A percentile compares a stretch with the other conserved stretches of the same genome.
These are phyloP conservation scores for Cryptococcus sp. DNA, from an alignment of 1,284 basidiomycete species.

Conservation along the genomic window DNA sequence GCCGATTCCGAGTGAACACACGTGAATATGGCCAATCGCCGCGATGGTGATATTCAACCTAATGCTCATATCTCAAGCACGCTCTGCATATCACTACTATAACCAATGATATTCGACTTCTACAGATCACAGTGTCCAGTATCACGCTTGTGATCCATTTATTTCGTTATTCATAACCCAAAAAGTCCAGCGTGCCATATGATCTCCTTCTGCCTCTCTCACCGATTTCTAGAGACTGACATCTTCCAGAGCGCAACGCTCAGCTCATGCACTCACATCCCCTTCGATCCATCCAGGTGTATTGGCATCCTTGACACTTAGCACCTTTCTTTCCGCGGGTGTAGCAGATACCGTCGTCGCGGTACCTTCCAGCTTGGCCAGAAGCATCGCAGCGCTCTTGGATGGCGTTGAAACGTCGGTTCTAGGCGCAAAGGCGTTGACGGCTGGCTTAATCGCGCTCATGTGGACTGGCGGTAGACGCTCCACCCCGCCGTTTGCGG, in stretches of 20 bases:
- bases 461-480: background rate
- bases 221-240: background rate
- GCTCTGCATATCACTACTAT: too few relatives aligned
- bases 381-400: slow-evolving; percentile 8
- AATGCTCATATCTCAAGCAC: too few relatives aligned
- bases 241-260: background rate
- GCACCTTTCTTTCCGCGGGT: slow-evolving; percentile 16
- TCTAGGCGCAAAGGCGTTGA: slow-evolving; percentile 9
- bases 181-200: background rate
- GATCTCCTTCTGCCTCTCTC: background rate
- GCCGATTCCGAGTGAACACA: too few relatives aligned
- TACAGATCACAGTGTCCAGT: too few relatives aligned
- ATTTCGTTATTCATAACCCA: too few relatives aligned
- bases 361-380: slow-evolving; percentile 15
- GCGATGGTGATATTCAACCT: too few relatives aligned
- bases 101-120: too few relatives aligned
- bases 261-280: slow-evolving; percentile 14
- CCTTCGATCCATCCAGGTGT: slow-evolving; percentile 6
- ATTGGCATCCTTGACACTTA: slow-evolving; percentile 24
- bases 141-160: too few relatives aligned
- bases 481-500: too few relatives aligned
- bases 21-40: too few relatives aligned
- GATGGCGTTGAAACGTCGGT: slow-evolving; percentile 12
- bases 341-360: slow-evolving; percentile 2
- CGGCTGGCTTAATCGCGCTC: slow-evolving; percentile 1